phyloP scores from a whole-genome alignment of 2,329 filamentous ascomycete genomes.

The Verticillium tricorpus region DNA sequence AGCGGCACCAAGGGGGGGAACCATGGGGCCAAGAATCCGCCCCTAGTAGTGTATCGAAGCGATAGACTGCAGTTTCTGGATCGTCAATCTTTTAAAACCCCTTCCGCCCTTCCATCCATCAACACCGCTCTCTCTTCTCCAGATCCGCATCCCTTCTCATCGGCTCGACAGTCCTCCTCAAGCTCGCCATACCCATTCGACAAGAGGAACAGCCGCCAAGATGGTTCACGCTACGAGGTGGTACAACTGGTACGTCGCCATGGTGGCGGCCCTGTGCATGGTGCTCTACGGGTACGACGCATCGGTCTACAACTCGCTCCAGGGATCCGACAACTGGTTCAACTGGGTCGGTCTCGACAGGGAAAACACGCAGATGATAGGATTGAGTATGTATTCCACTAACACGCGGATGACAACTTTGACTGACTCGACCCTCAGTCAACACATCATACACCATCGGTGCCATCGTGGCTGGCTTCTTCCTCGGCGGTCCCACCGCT shows the following conservation, averaged over 20 bases:
- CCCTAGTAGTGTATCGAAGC: not conserved
- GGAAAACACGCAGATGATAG: constrained; percentile 40
- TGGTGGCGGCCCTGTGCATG: constrained; percentile 70
- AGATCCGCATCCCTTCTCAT: not conserved
- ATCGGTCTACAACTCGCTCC: constrained; percentile 68
- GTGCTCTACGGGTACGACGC: constrained; percentile 72
- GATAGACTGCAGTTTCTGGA: not conserved
- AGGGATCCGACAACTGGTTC: constrained; percentile 63
- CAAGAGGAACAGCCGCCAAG: constrained; percentile 16
- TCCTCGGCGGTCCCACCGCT: constrained; percentile 60
- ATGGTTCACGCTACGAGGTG: constrained; percentile 31
- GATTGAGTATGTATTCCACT: constrained; percentile 22
- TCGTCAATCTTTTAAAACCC: constrained; percentile 3
- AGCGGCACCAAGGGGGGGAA: not conserved
- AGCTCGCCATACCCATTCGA: not conserved
- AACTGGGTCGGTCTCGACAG: constrained; percentile 53
- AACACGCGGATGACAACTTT: not conserved
- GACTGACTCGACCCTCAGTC: constrained; percentile 24
- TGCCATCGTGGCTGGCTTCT: constrained; percentile 66
- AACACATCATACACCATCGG: constrained; percentile 70
- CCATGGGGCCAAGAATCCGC: not conserved
- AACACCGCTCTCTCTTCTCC: not conserved
- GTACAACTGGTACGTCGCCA: constrained; percentile 39
- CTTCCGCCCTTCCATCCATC: not conserved
- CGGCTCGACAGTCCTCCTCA: not conserved